Conservation (phyloP, 2,329 filamentous ascomycete species). For the Scolecobasidium constrictum region DNA sequence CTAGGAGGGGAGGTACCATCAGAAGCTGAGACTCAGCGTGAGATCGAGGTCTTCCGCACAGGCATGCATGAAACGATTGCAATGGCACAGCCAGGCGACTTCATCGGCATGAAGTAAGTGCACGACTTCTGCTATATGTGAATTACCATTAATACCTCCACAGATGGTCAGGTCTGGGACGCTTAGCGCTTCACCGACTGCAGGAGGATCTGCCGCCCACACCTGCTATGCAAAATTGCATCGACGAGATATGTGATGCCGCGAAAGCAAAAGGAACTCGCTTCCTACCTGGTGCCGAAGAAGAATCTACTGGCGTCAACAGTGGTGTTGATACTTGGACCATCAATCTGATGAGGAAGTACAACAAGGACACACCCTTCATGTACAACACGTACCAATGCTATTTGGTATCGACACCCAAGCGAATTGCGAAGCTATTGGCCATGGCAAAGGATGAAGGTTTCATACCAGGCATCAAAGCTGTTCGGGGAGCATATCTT, state of each 20-base stretch:
- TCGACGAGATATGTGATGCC: slow-evolving; percentile 63
- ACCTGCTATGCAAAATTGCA: slow-evolving; percentile 53
- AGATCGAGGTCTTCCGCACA: slow-evolving; percentile 60
- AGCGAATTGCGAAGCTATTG: slow-evolving; percentile 35
- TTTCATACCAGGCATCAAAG: slow-evolving; percentile 45
- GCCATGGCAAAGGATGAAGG: slow-evolving; percentile 31
- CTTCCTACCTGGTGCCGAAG: slow-evolving; percentile 79
- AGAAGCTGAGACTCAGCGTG: slow-evolving; percentile 42
- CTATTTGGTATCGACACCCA: slow-evolving; percentile 40
- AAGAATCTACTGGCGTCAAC: slow-evolving; percentile 46
- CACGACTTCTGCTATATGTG: not conserved
- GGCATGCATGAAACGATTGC: slow-evolving; percentile 65
- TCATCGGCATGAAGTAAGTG: slow-evolving; percentile 42
- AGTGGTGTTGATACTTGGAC: slow-evolving; percentile 71
- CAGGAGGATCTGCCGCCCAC: slow-evolving; percentile 52
- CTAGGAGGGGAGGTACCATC: slow-evolving; percentile 49
- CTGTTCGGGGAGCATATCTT: slow-evolving; percentile 48
- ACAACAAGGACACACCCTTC: slow-evolving; percentile 50
- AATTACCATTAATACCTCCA: not conserved
- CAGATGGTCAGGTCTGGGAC: slow-evolving; percentile 72
- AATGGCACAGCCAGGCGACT: slow-evolving; percentile 39
- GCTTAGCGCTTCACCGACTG: slow-evolving; percentile 57
- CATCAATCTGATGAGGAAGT: slow-evolving; percentile 62
- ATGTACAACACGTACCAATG: slow-evolving; percentile 59
- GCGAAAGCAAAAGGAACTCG: slow-evolving; percentile 59